A percentile compares a stretch with the other conserved stretches of the same genome.
Conservation (phyloP, 2,329 filamentous ascomycete genomes). For the Aurifilum marmelostoma region DNA sequence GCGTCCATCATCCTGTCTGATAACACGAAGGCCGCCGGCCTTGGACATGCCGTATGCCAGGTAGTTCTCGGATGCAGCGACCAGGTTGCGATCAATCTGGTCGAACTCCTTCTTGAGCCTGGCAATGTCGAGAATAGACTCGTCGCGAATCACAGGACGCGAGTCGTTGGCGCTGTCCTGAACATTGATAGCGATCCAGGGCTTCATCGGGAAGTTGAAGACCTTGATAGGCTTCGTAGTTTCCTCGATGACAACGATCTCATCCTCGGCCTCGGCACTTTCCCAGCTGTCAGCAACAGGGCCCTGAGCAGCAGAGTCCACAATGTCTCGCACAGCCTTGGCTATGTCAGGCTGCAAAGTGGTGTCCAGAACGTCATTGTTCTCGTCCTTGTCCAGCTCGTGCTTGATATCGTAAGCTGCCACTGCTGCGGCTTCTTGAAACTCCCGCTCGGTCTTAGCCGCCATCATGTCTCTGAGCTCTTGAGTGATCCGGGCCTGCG, state of each 20-base stretch:
- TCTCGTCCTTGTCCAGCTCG: conserved; percentile 58
- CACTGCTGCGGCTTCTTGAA: conserved; percentile 52
- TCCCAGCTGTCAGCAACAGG: conserved; percentile 87
- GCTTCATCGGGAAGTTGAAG: conserved; percentile 95
- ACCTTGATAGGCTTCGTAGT: conserved; percentile 72
- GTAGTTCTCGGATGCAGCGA: conserved; percentile 85
- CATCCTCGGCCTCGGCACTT: conserved; percentile 75
- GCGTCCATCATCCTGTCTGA: conserved; percentile 89
- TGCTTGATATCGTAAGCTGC: conserved; percentile 55
- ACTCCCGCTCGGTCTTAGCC: conserved; percentile 57
- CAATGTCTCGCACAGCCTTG: conserved; percentile 51
- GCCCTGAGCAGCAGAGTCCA: conserved; percentile 62
- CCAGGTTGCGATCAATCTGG: conserved; percentile 91
- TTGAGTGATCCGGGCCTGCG: conserved; percentile 51
- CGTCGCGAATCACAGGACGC: conserved; percentile 70
- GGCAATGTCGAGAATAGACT: conserved; percentile 88
- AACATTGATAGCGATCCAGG: conserved; percentile 89
- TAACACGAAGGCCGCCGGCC: conserved; percentile 88
- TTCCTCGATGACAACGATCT: conserved; percentile 66
- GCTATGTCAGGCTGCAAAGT: conserved; percentile 55
- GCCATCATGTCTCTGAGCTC: conserved; percentile 54
- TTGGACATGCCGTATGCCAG: conserved; percentile 95
- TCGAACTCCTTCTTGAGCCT: conserved; percentile 97
- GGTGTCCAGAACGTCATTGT: conserved; percentile 57
- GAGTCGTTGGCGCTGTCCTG: conserved; percentile 58